Evolutionary conservation across 352 stramenopile species (phyloP), one percentile per base, ranked within the genome.

Genomic region (Globisporangium cylindrosporum): DNA sequence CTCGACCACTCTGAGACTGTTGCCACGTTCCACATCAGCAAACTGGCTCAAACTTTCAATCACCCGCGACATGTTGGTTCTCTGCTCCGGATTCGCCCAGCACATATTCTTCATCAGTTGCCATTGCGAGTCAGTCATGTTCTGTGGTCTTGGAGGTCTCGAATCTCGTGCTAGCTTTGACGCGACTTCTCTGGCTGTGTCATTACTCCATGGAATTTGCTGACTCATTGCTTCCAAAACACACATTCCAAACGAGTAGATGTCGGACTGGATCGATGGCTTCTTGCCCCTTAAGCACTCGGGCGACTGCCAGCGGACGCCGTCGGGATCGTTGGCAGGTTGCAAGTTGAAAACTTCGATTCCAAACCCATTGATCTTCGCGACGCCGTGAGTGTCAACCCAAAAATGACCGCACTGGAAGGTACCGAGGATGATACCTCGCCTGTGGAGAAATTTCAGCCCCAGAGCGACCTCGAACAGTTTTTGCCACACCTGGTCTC

Each of bases 371-470:
- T 73, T 66, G 4, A 85, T 48, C n/a, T 67, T 78, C 1, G 72
- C 70, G 7, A 67, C 25, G 9, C 75, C 60, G 18, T 77, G 56
- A 4, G 24, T 38, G 15, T 59, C 65, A 15, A 88, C 60, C 14
- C 85, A 72, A 20, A 89, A 63, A 18, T 85, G 72, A 18, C 73
- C 75, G 34, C 92, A 96, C 73, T 98, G 98, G 61, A 82, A 62
- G 18, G 80, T 56, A 1, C 73, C 67, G 4, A 85, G 76, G 38
- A 84, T 56, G 12, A 86, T 70, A 1, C 63, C 29, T 15, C 65
- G 63, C 8, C 71, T 69, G 32, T 89, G 78, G 4, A 89, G 75
- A 57, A 73, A 84, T 18, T 73, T 56, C 18, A 88, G 43, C 8
- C 70, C 77, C 5, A 78, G 68, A 0, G 70, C 70, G 15, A 74